Conservation (phyloP, 306 rosid genomes). For the Citrullus mucosospermus region DNA sequence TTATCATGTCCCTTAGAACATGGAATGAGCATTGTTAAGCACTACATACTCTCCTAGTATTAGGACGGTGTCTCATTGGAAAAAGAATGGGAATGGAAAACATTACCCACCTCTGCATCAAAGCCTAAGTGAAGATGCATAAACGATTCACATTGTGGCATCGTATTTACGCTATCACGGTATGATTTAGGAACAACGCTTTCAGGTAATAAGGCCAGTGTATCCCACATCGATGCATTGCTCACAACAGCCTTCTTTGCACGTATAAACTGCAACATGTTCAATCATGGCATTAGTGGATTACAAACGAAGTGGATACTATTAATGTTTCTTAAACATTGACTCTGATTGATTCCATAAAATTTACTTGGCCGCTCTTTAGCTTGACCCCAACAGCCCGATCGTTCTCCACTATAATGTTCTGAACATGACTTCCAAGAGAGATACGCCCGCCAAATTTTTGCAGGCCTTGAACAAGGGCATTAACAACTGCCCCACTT, state of each 20-base stretch:
- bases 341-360: not conserved
- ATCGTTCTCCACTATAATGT: conserved; percentile 55
- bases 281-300: not conserved
- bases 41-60: not conserved
- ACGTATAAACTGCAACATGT: conserved; percentile 49
- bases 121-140: conserved; percentile 98
- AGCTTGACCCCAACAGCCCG: conserved; percentile 80
- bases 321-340: not conserved
- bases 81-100: not conserved
- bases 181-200: conserved; percentile 55
- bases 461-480: conserved; percentile 68
- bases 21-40: not conserved
- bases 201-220: conserved; percentile 55
- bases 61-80: not conserved
- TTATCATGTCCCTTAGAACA: no score
- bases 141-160: conserved; percentile 85
- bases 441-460: conserved; percentile 79
- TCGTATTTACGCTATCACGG: conserved; percentile 31
- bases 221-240: conserved; percentile 94
- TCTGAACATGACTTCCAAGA: conserved; percentile 66
- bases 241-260: conserved; percentile 85
- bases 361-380: conserved; percentile 63
- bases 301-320: not conserved
- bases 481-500: conserved; percentile 62
- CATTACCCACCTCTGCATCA: conserved; percentile 54